Evolutionary conservation across 352 stramenopile genomes (phyloP), one percentile per base, ranked within the genome.

Genomic region (Poterioochromonas sp.): DNA sequence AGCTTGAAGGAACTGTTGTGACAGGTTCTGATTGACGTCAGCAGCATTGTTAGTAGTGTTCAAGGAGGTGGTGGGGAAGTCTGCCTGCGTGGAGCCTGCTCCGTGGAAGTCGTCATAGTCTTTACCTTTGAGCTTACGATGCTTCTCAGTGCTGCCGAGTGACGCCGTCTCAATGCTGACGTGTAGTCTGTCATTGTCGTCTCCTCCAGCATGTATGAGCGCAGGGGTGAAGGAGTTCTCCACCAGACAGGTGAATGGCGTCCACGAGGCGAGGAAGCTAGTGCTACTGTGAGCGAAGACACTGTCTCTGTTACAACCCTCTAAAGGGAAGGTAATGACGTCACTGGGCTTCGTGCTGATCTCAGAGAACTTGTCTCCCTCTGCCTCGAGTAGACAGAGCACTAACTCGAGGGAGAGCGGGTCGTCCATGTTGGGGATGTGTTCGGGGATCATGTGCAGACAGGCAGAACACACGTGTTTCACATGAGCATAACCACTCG

Each of bases 401-500:
- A 74, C n/a, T 40, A 74, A 39, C 40, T 74, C 39, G 2, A 74
- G 40, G 1, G 40, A 34, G 0, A 54, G 11, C 1, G 65, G 65
- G n/a, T 74, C 65, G 1, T 74, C 65, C 3, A 51, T 74, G 29
- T 74, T 74, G 5, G 65, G 65, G 1, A 74, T 29, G 18, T 51
- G 1, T 35, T 74, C 65, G 3, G 65, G 37, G 29, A 74, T 35
- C 8, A 54, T 58, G 29, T 74, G 65, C 11, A 74, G 29, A 51
- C 39, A 74, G 29, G 65, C 65, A 26, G 65, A 74, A n/a, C 65
- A 74, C 5, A 74, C 18, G 32, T 74, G 65, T 39, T 74, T 74
- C 3, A 74, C 65, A 39, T 8, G n/a, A n/a, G 11, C 2, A 54
- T 20, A 74, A 20, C 65, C 65, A 26, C 2, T 39, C 49, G 35